A percentile compares a stretch with the other conserved stretches of the same genome.
phyloP scores from a whole-genome alignment of 306 rosid genomes.

The Vigna hirtella region DNA sequence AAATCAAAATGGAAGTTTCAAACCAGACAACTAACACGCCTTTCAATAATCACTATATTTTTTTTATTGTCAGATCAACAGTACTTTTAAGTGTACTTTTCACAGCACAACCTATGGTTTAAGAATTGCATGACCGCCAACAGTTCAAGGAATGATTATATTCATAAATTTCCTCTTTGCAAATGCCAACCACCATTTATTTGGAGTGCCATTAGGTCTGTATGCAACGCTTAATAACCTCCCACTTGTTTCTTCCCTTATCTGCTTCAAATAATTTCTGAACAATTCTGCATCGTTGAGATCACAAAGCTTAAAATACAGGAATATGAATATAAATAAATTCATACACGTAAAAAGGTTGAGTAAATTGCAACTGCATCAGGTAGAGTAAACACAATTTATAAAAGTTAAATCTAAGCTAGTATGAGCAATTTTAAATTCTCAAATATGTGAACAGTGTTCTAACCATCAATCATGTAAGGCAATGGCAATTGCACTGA shows the following conservation, averaged over 20 bases:
- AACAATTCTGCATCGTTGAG: conserved; percentile 74
- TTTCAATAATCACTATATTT: conserved; percentile 31
- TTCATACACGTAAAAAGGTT: neutral
- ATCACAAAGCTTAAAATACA: conserved; percentile 27
- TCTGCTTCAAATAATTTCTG: conserved; percentile 94
- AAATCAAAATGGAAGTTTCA: neutral
- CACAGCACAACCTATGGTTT: conserved; percentile 41
- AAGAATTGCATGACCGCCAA: conserved; percentile 38
- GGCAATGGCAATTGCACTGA: conserved; percentile 1
- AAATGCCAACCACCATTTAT: conserved; percentile 99
- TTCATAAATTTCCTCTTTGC: conserved; percentile 98
- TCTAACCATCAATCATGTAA: conserved; percentile 12
- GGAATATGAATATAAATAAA: neutral
- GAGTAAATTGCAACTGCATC: conserved; percentile 28
- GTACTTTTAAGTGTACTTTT: conserved; percentile 28
- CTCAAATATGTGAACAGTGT: conserved; percentile 8
- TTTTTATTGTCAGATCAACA: conserved; percentile 31
- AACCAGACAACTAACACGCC: conserved; percentile 33
- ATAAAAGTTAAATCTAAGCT: conserved; percentile 11
- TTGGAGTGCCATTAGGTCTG: conserved; percentile 94
- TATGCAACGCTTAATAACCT: conserved; percentile 95
- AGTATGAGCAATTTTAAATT: neutral
- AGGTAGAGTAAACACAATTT: conserved; percentile 15
- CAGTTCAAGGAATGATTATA: conserved; percentile 70
- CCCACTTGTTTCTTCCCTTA: conserved; percentile 98